Base-by-base conservation (phyloP, 2,329 filamentous ascomycete species). In the Colletotrichum sp. region DNA sequence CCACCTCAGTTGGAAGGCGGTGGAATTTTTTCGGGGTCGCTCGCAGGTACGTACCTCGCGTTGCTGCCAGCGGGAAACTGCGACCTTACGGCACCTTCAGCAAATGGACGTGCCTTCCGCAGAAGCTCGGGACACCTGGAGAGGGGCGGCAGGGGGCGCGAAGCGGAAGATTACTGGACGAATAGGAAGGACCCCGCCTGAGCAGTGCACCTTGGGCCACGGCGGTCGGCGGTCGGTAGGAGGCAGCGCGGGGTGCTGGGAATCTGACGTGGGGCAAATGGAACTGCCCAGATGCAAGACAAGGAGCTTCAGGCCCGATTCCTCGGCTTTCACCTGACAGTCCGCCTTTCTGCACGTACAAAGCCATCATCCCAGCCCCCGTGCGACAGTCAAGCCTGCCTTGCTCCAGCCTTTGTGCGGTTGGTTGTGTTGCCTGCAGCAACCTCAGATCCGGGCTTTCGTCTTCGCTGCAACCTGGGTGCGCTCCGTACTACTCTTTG, bases 251-350 rank as follows among this genome's bases (percentile, higher is more conserved):
- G 67, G 73, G 73, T 73, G 69, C 70, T 75, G 63, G 66, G 66
- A 73, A 75, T 63, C 66, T 68, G 75, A 67, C 66, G 75, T 76
- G 75, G 75, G 75, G 75, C 18, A 39, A 18, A 71, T 69, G 70
- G 74, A 74, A 48, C 32, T 76, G 74, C 65, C 59, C 74, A 76
- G 71, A 74, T 76, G 71, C 74, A 76, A 69, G 74, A 69, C 70
- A 69, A 74, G 74, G 71, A 69, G 74, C 74, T 74, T 74, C 74
- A 76, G 73, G 65, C 57, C 72, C 59, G 69, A 60, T 75, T 73
- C 74, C 74, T 76, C 74, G 74, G 74, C 65, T 76, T 76, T 69
- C 74, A 76, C 32, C 70, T 76, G 74, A 76, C 71, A 76, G 74
- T 32, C 70, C 64, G 72, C 30, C 71, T 76, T 75, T 76, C 70